Evolutionary conservation across 2,329 filamentous ascomycete genomes (phyloP).

Genomic region (Paecilomyces dactylethromorphus): DNA sequence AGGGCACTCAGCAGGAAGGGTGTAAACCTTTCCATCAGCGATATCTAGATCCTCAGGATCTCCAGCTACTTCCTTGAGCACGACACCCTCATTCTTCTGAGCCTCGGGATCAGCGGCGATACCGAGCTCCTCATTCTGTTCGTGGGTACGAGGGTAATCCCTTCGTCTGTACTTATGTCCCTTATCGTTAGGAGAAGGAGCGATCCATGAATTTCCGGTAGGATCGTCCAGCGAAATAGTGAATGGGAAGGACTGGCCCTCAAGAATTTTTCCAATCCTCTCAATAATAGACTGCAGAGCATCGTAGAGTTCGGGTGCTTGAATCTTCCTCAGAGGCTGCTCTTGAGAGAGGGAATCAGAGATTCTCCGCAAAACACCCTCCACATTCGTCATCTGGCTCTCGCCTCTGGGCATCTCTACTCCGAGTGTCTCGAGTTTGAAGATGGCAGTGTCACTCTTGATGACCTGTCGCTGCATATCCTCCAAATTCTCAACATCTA

Average conservation of each 20-base stretch:
- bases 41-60: conserved; percentile 69
- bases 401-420: conserved; percentile 87
- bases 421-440: conserved; percentile 86
- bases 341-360: conserved; percentile 73
- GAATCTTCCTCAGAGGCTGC: conserved; percentile 73
- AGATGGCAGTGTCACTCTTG: conserved; percentile 79
- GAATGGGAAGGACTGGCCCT: conserved; percentile 76
- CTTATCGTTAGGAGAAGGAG: conserved; percentile 66
- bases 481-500: conserved; percentile 63
- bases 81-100: conserved; percentile 19
- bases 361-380: conserved; percentile 74
- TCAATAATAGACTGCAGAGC: conserved; percentile 73
- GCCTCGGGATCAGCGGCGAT: conserved; percentile 49
- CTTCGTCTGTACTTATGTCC: conserved; percentile 86
- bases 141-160: conserved; percentile 73
- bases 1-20: conserved; percentile 84
- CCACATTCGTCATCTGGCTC: conserved; percentile 87
- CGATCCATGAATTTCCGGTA: conserved; percentile 93
- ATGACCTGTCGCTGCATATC: conserved; percentile 85
- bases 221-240: conserved; percentile 82
- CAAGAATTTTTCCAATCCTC: conserved; percentile 69
- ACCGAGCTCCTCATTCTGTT: conserved; percentile 82
- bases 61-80: conserved; percentile 38
- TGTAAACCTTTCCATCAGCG: conserved; percentile 85
- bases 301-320: conserved; percentile 68